Evolutionary conservation across 805 yeast genomes (phyloP).

Genomic region (Lipomyces kockii): DNA sequence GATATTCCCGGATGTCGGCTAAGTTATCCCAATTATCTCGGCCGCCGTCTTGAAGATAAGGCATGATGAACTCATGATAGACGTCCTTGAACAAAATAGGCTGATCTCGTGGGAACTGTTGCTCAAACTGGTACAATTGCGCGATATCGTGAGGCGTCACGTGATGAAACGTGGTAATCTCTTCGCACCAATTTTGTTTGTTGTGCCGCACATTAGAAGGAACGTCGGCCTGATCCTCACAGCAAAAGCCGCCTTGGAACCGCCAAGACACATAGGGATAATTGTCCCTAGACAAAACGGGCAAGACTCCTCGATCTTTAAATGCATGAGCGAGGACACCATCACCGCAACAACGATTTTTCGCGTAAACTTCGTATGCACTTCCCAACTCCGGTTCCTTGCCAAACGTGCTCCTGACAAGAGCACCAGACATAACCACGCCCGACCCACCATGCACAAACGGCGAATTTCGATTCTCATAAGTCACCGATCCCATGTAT

Average conservation of each 20-base stretch:
- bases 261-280: constrained; percentile 34
- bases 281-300: constrained; percentile 17
- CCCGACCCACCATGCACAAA: constrained; percentile 46
- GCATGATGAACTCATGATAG: constrained; percentile 33
- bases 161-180: constrained; percentile 46
- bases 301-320: constrained; percentile 17
- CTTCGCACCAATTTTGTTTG: constrained; percentile 42
- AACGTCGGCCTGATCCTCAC: constrained; percentile 29
- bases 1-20: constrained; percentile 23
- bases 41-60: constrained; percentile 38
- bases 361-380: constrained; percentile 37
- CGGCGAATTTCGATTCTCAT: constrained; percentile 17
- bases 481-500: constrained; percentile 45
- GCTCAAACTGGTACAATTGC: constrained; percentile 46
- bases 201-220: constrained; percentile 29
- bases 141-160: constrained; percentile 26
- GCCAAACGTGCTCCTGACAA: constrained; percentile 42
- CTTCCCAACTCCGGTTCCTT: constrained; percentile 29
- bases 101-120: constrained; percentile 27
- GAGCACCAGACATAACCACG: constrained; percentile 41
- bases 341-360: constrained; percentile 47
- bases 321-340: constrained; percentile 42
- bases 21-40: constrained; percentile 41
- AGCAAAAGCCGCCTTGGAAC: constrained; percentile 42
- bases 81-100: constrained; percentile 41